Conservation (phyloP, 805 yeast species). For the Cyberlindnera misumaiensis region DNA sequence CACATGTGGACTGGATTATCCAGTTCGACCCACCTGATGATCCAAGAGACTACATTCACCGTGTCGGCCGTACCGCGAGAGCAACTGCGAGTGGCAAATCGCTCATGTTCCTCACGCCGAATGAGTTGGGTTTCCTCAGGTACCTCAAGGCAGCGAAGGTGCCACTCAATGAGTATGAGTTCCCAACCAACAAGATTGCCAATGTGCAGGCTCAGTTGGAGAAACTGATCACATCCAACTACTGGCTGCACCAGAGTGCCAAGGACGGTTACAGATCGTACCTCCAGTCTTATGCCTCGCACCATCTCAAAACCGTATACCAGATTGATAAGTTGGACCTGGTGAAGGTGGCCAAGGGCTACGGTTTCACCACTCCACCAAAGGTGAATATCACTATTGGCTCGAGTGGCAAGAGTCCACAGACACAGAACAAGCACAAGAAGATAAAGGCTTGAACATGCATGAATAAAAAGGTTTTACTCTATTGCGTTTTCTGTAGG, state of each 20-base stretch:
- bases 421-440: conserved; percentile 14
- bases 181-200: conserved; percentile 90
- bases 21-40: conserved; percentile 99
- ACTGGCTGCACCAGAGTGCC: conserved; percentile 91
- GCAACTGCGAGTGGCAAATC: conserved; percentile 86
- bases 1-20: conserved; percentile 97
- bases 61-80: conserved; percentile 99
- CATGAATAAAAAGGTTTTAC: background rate
- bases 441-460: conserved; percentile 8
- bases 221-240: conserved; percentile 84
- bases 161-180: conserved; percentile 95
- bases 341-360: conserved; percentile 90
- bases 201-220: conserved; percentile 92
- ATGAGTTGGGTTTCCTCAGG: conserved; percentile 89
- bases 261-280: conserved; percentile 97
- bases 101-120: conserved; percentile 90
- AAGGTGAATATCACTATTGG: conserved; percentile 95
- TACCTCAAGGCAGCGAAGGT: conserved; percentile 96
- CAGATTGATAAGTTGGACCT: conserved; percentile 93
- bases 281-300: conserved; percentile 95
- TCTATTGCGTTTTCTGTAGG: too few species aligned
- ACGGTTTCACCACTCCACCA: conserved; percentile 94
- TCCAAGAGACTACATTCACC: conserved; percentile 97
- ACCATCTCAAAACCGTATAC: conserved; percentile 91
- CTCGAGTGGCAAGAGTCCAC: conserved; percentile 68